Conservation (phyloP, 2,329 filamentous ascomycete species). For the Parastagonospora nodorum region DNA sequence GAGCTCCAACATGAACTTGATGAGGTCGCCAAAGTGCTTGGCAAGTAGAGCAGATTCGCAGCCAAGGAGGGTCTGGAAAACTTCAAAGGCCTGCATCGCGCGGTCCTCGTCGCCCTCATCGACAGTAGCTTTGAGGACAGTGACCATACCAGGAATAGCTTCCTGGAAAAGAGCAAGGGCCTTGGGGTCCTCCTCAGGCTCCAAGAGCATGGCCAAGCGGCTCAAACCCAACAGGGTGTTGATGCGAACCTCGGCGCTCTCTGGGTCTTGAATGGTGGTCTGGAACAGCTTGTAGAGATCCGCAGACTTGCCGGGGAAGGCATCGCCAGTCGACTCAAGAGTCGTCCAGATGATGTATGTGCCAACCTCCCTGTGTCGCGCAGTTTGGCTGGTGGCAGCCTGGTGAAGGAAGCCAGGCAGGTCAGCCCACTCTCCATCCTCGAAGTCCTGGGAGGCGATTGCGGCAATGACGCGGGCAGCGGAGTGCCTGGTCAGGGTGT, state of each 20-base stretch:
- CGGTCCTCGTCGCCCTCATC: conserved; percentile 82
- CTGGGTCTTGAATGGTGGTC: conserved; percentile 85
- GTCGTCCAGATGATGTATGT: conserved; percentile 93
- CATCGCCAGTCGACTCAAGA: conserved; percentile 83
- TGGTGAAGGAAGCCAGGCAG: conserved; percentile 79
- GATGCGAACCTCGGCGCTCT: conserved; percentile 89
- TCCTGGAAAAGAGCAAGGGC: conserved; percentile 76
- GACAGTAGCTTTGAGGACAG: conserved; percentile 83
- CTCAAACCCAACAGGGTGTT: conserved; percentile 93
- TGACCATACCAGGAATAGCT: conserved; percentile 85
- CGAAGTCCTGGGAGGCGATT: conserved; percentile 84
- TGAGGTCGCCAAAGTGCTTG: conserved; percentile 84
- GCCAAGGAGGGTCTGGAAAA: conserved; percentile 92
- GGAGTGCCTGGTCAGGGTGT: conserved; percentile 79
- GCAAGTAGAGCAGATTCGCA: conserved; percentile 86
- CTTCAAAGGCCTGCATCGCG: conserved; percentile 89
- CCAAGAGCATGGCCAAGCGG: conserved; percentile 83
- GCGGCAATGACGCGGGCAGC: conserved; percentile 85
- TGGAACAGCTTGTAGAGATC: conserved; percentile 83
- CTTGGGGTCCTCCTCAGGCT: conserved; percentile 81
- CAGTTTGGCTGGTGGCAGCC: conserved; percentile 75
- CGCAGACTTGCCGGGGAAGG: conserved; percentile 79
- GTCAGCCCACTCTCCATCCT: conserved; percentile 83
- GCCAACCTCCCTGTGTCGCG: conserved; percentile 84
- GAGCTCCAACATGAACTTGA: conserved; percentile 93